These are phyloP conservation scores for Adenanthera pavonina DNA, from an alignment of 306 rosid species.

Conservation along the genomic window DNA sequence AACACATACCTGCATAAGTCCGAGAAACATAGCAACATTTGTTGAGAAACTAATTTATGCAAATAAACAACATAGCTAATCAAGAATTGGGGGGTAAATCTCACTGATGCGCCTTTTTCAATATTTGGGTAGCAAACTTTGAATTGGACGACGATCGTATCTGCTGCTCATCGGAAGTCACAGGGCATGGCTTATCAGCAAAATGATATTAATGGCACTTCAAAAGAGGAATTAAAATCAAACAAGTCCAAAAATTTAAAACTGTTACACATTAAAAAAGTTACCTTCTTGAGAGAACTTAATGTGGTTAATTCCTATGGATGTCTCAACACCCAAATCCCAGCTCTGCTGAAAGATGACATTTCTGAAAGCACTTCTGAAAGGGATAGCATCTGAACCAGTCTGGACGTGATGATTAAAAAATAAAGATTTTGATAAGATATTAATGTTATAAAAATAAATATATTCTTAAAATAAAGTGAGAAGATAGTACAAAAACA, in stretches of 20 bases:
- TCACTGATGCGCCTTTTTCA: slow-evolving; percentile 76
- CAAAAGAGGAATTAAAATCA: slow-evolving; percentile 22
- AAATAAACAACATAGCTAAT: slow-evolving; percentile 30
- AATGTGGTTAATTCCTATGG: slow-evolving; percentile 52
- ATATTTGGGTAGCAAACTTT: slow-evolving; percentile 80
- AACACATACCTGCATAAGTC: slow-evolving; percentile 67
- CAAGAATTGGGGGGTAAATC: background rate
- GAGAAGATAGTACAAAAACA: too few relatives aligned
- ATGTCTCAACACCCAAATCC: slow-evolving; percentile 48
- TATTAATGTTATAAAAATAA: slow-evolving; percentile 27
- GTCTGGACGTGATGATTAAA: slow-evolving; percentile 55
- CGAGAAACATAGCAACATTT: slow-evolving; percentile 29
- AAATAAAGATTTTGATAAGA: slow-evolving; percentile 38
- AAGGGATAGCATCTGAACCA: slow-evolving; percentile 86
- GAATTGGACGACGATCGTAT: slow-evolving; percentile 68
- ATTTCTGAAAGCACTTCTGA: slow-evolving; percentile 80
- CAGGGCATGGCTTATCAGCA: slow-evolving; percentile 32
- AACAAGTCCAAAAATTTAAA: slow-evolving; percentile 31
- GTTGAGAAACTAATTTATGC: slow-evolving; percentile 24
- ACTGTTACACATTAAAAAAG: slow-evolving; percentile 19
- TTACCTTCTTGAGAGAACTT: slow-evolving; percentile 65
- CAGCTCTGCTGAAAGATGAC: slow-evolving; percentile 69
- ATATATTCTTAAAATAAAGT: background rate
- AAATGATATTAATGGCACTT: slow-evolving; percentile 33
- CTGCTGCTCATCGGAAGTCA: slow-evolving; percentile 54